Conservation (phyloP, 1,284 basidiomycete genomes). For the Malassezia globosa region DNA sequence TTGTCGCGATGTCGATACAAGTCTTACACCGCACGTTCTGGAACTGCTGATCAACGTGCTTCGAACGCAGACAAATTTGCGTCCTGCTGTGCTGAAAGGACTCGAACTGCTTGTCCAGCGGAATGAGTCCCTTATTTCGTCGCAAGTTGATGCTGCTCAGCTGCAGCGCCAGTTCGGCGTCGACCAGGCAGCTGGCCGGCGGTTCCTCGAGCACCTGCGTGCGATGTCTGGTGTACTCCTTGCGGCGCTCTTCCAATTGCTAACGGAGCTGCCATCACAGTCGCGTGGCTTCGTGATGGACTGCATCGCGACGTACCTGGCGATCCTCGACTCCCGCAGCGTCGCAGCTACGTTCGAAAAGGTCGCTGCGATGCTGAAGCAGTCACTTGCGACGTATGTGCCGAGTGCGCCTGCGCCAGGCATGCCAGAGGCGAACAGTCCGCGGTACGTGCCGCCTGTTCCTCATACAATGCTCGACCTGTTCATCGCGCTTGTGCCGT, state of each 20-base stretch:
- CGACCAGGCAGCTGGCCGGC: conserved; percentile 55
- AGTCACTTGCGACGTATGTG: conserved; percentile 53
- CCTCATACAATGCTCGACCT: conserved; percentile 79
- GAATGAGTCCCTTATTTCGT: conserved; percentile 52
- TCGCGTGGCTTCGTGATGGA: conserved; percentile 73
- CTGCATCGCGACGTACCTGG: conserved; percentile 73
- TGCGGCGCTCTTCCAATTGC: conserved; percentile 92
- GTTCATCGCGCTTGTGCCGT: conserved; percentile 68
- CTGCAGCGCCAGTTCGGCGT: conserved; percentile 52
- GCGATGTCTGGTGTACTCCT: conserved; percentile 81
- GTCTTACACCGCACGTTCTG: conserved; percentile 30
- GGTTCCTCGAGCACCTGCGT: conserved; percentile 64
- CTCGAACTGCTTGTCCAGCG: conserved; percentile 71
- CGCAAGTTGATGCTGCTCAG: conserved; percentile 50
- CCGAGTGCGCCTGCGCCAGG: conserved; percentile 5
- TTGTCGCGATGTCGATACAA: conserved; percentile 60
- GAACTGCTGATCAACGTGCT: conserved; percentile 77
- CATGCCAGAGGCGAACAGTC: conserved; percentile 16
- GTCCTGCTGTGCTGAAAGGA: conserved; percentile 68
- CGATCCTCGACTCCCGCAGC: conserved; percentile 56
- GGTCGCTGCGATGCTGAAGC: conserved; percentile 64
- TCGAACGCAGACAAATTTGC: conserved; percentile 73
- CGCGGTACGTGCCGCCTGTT: conserved; percentile 47
- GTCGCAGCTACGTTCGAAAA: conserved; percentile 69
- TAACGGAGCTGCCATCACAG: conserved; percentile 67